A percentile compares a stretch with the other conserved stretches of the same genome.
These are phyloP conservation scores for Fusarium sp. DNA, from an alignment of 2,329 filamentous ascomycete genomes.

Conservation along the genomic window DNA sequence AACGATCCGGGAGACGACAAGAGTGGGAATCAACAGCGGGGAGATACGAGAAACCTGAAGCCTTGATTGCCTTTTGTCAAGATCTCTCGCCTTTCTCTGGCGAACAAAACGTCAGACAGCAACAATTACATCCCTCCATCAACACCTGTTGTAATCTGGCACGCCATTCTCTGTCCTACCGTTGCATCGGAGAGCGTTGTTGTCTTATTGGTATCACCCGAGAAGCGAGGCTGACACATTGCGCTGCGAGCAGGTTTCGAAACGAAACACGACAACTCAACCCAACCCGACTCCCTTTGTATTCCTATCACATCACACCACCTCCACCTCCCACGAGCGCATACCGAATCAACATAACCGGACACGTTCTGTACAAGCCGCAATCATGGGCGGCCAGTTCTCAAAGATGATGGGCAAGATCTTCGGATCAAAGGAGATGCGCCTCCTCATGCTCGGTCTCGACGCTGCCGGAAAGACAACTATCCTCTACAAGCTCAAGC, in stretches of 20 bases:
- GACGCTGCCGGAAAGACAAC: conserved; percentile 99
- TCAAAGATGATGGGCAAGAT: conserved; percentile 98
- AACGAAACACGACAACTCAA: background rate
- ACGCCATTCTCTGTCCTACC: background rate
- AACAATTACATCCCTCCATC: background rate
- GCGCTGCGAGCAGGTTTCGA: conserved; percentile 5
- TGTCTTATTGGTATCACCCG: background rate
- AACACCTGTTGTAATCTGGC: background rate
- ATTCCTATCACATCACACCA: background rate
- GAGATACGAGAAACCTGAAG: background rate
- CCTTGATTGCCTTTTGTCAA: background rate
- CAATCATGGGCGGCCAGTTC: conserved; percentile 87
- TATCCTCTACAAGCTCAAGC: conserved; percentile 98
- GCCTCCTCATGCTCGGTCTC: conserved; percentile 95
- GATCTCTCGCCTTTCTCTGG: background rate
- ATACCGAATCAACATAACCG: background rate
- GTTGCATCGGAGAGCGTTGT: background rate
- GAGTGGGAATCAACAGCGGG: background rate
- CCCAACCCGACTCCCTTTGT: background rate
- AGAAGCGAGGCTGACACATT: conserved; percentile 12
- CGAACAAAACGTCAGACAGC: background rate
- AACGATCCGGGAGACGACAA: background rate
- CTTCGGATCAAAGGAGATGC: conserved; percentile 99
- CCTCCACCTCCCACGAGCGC: background rate
- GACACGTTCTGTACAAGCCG: conserved; percentile 10